phyloP scores from a whole-genome alignment of 805 yeast genomes.

The Ogataea nitratoaversa region DNA sequence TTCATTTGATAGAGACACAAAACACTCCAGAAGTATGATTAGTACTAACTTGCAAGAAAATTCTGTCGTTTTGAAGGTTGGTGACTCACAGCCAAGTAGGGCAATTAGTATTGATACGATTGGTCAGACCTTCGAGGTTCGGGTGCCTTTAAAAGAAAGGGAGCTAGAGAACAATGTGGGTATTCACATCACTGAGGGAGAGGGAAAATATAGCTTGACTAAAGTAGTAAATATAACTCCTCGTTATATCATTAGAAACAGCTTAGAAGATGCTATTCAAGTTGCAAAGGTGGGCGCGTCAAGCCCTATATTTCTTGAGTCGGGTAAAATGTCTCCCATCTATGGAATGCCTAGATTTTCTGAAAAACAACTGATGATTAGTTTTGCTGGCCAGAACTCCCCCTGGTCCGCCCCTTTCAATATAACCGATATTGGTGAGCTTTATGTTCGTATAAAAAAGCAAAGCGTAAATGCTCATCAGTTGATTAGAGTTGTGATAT shows the following conservation, averaged over 20 bases:
- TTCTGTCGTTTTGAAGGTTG: slow-evolving; percentile 62
- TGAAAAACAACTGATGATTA: slow-evolving; percentile 57
- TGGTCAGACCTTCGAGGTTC: slow-evolving; percentile 67
- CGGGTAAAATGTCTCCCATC: slow-evolving; percentile 51
- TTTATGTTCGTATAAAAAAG: slow-evolving; percentile 65
- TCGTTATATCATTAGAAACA: slow-evolving; percentile 70
- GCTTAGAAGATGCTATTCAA: slow-evolving; percentile 49
- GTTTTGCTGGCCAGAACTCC: slow-evolving; percentile 51
- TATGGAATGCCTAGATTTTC: slow-evolving; percentile 56
- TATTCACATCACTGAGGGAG: slow-evolving; percentile 71
- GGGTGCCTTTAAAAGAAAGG: slow-evolving; percentile 43
- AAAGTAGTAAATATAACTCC: slow-evolving; percentile 81
- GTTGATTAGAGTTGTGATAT: slow-evolving; percentile 65
- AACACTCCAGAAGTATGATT: slow-evolving; percentile 31
- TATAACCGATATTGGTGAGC: slow-evolving; percentile 79
- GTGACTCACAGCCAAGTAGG: slow-evolving; percentile 66
- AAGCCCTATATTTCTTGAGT: slow-evolving; percentile 39
- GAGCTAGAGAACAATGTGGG: slow-evolving; percentile 72
- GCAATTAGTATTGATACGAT: slow-evolving; percentile 85
- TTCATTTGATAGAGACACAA: slow-evolving; percentile 59
- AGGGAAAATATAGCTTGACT: slow-evolving; percentile 72
- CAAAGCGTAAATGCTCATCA: slow-evolving; percentile 58
- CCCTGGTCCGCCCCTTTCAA: slow-evolving; percentile 88
- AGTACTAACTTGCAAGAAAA: slow-evolving; percentile 43
- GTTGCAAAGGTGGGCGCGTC: slow-evolving; percentile 68